A percentile compares a stretch with the other conserved stretches of the same genome.
Evolutionary conservation across 495 filamentous ascomycete species (phyloP).

Genomic region (Durotheca rogersii): DNA sequence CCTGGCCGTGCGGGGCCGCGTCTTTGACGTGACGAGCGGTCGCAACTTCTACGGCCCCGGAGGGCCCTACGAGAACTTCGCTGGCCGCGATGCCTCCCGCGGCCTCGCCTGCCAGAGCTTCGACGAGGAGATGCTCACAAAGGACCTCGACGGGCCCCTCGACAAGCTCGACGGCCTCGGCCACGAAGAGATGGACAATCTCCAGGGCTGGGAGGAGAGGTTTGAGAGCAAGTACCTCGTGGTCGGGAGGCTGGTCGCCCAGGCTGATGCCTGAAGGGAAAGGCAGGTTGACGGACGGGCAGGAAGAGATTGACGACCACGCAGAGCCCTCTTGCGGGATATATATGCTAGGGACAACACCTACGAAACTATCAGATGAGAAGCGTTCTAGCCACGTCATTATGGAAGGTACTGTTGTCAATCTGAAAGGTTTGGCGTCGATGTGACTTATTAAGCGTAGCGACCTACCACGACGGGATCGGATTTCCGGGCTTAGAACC

Average conservation of each 20-base stretch:
- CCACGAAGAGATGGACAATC: slow-evolving; percentile 74
- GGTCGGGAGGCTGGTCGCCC: slow-evolving; percentile 79
- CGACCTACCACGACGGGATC: too few species aligned
- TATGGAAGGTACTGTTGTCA: too few species aligned
- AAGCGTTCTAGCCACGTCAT: too few species aligned
- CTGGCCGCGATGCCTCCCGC: slow-evolving; percentile 88
- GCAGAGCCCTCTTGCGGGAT: too few species aligned
- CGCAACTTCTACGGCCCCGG: slow-evolving; percentile 92
- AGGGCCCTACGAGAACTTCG: slow-evolving; percentile 91
- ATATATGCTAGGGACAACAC: too few species aligned
- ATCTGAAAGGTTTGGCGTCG: too few species aligned
- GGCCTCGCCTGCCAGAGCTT: slow-evolving; percentile 92
- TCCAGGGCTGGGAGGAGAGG: slow-evolving; percentile 88
- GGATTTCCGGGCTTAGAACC: too few species aligned
- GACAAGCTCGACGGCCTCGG: slow-evolving; percentile 77
- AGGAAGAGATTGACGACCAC: too few species aligned
- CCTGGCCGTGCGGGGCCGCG: slow-evolving; percentile 76
- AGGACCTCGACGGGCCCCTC: slow-evolving; percentile 82
- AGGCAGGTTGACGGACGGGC: neutral
- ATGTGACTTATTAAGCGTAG: too few species aligned
- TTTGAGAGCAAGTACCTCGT: slow-evolving; percentile 93
- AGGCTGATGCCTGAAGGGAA: slow-evolving; percentile 37
- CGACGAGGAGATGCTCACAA: slow-evolving; percentile 93
- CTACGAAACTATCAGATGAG: too few species aligned
- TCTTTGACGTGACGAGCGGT: slow-evolving; percentile 85